Evolutionary conservation across 768 basidiomycete genomes (phyloP).

Genomic region (Sarcodon sp.): DNA sequence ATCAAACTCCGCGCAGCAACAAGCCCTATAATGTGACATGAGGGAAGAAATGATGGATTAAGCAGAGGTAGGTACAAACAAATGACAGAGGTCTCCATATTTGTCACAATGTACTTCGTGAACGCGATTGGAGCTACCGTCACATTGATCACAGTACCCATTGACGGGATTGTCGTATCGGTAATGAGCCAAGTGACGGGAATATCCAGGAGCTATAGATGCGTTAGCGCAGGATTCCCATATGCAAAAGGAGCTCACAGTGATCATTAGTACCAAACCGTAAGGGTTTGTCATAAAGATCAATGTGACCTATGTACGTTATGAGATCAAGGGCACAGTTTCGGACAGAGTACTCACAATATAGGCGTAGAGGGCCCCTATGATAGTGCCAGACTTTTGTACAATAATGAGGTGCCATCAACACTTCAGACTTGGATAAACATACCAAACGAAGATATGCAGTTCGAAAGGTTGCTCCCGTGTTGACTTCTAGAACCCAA

Average conservation of each 20-base stretch:
- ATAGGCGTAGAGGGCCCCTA: slow-evolving; percentile 19
- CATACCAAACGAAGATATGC: slow-evolving; percentile 30
- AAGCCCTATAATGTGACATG: slow-evolving; percentile 17
- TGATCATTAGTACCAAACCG: slow-evolving; percentile 25
- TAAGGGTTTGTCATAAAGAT: slow-evolving; percentile 28
- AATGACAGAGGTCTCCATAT: slow-evolving; percentile 14
- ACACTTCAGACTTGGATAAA: background rate
- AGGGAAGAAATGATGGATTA: background rate
- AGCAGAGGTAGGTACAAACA: slow-evolving; percentile 10
- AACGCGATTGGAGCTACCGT: slow-evolving; percentile 30
- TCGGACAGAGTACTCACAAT: slow-evolving; percentile 13
- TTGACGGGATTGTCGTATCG: slow-evolving; percentile 21
- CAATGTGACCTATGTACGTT: background rate
- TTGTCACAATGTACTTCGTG: slow-evolving; percentile 13
- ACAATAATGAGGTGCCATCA: background rate
- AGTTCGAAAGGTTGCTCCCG: slow-evolving; percentile 36
- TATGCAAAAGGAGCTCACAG: slow-evolving; percentile 14
- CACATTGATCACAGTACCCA: slow-evolving; percentile 28
- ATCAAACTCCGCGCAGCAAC: slow-evolving; percentile 24
- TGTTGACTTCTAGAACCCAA: slow-evolving; percentile 39
- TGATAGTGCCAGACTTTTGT: slow-evolving; percentile 16
- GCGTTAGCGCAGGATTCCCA: background rate
- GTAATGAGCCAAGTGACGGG: slow-evolving; percentile 32
- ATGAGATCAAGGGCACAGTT: background rate
- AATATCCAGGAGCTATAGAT: slow-evolving; percentile 25